Base-by-base conservation (phyloP, 331 rosid genomes). In the Dryas integrifolia region DNA sequence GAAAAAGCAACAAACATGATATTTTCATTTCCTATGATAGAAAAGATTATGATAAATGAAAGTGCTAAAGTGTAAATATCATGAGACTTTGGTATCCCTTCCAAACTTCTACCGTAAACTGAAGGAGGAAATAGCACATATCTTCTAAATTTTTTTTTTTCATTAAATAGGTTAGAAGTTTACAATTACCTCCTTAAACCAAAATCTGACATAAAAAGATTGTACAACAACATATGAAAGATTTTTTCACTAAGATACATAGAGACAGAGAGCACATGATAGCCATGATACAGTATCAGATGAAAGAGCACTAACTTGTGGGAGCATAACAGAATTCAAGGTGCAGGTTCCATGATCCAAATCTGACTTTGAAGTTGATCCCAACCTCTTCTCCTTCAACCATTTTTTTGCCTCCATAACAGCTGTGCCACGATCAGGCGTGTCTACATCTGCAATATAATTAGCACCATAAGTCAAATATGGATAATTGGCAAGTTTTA, bases 391-490 rank as follows among this genome's bases (percentile, higher is more conserved):
- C 82, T 86, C 93, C 76, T 70, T 82, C 68, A 89, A 70, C 97
- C 96, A 95, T 82, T 85, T 91, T 78, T 83, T 89, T 30, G 97
- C 97, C 87, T 91, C 96, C 80, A 86, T 65, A 81, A 89, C 80
- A 60, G 97, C 97, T 35, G 95, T 84, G 67, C 85, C 84, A 47
- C 85, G 86, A 35, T 82, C 88, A 45, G 87, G 87, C 30, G 80
- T 73, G 51, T 67, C 87, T 72, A 39, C 44, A 72, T 76, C 84
- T 79, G 84, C 56, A 80, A 77, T 50, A 79, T 9, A 80, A 72
- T 75, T 75, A 75, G 59, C 69, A 80, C 40, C 45, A 60, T 65
- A 14, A 53, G 58, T 65, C 80, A 77, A 69, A 67, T 68, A 72
- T 59, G 30, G 45, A 51, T 3, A 67, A 52, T 56, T 30, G 44